Evolutionary conservation across 768 basidiomycete species (phyloP).

Genomic region (Boletus barrowsii): DNA sequence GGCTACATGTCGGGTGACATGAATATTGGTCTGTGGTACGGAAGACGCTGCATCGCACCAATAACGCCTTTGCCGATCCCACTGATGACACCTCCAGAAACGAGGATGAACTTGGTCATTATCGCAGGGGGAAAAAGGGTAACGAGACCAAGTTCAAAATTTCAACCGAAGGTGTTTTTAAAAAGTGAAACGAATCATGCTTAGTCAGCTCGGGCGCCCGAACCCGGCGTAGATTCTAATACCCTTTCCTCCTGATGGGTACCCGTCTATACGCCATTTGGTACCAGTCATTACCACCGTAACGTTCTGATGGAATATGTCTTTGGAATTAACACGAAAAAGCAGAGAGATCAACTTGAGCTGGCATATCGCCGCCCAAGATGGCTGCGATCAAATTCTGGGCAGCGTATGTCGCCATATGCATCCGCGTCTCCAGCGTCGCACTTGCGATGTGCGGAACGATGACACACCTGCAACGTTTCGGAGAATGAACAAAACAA

Average conservation of each 20-base stretch:
- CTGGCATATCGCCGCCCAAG: slow-evolving; percentile 60
- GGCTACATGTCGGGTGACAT: slow-evolving; percentile 48
- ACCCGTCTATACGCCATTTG: not conserved
- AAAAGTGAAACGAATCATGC: not conserved
- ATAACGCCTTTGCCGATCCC: slow-evolving; percentile 99
- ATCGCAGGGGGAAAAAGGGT: slow-evolving; percentile 7
- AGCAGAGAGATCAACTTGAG: slow-evolving; percentile 39
- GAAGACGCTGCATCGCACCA: slow-evolving; percentile 52
- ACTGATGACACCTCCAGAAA: slow-evolving; percentile 96
- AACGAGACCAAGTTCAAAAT: not conserved
- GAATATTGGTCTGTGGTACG: slow-evolving; percentile 17
- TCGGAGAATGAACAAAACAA: not conserved
- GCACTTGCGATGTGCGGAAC: slow-evolving; percentile 92
- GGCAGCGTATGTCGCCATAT: slow-evolving; percentile 77
- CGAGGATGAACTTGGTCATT: slow-evolving; percentile 96
- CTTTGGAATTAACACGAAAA: not conserved
- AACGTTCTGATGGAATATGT: not conserved
- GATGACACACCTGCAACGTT: slow-evolving; percentile 59
- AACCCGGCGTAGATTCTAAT: not conserved
- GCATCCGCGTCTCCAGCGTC: slow-evolving; percentile 77
- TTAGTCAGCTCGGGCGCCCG: slow-evolving; percentile 10
- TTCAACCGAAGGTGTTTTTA: slow-evolving; percentile 1
- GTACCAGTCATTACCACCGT: not conserved
- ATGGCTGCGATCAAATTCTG: slow-evolving; percentile 48
- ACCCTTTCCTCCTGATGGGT: not conserved